A percentile compares a stretch with the other conserved stretches of the same genome.
Evolutionary conservation across 139 green algal genomes (phyloP).

Genomic region (Chlorella vulgaris): DNA sequence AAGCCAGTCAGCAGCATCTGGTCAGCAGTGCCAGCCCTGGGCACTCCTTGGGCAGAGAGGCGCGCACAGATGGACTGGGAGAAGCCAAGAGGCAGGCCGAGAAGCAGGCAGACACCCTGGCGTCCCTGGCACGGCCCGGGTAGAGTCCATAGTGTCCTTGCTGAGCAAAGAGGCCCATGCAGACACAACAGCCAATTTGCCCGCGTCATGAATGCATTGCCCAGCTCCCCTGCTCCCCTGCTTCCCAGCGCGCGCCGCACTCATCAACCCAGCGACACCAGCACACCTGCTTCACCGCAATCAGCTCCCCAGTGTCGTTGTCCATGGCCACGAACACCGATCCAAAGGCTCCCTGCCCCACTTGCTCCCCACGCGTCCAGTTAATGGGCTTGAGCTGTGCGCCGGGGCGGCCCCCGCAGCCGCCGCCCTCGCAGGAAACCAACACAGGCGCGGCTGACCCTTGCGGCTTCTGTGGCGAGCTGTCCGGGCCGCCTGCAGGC

Average conservation of each 20-base stretch:
- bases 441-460: background rate
- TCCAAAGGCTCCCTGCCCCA: conserved; percentile 93
- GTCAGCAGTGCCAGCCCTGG: too few relatives aligned
- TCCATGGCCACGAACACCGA: conserved; percentile 90
- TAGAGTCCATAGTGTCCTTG: too few relatives aligned
- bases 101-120: too few relatives aligned
- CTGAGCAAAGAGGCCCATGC: too few relatives aligned
- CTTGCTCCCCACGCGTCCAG: conserved; percentile 88
- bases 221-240: background rate
- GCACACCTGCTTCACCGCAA: conserved; percentile 95
- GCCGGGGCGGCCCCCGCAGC: background rate
- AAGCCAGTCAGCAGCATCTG: background rate
- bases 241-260: background rate
- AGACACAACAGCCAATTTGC: too few relatives aligned
- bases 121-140: too few relatives aligned
- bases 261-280: background rate
- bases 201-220: background rate
- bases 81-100: too few relatives aligned
- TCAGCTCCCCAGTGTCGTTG: conserved; percentile 90
- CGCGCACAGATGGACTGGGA: too few relatives aligned
- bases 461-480: conserved; percentile 8
- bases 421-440: background rate
- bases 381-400: conserved; percentile 51
- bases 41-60: too few relatives aligned
- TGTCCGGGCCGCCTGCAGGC: background rate